phyloP scores from a whole-genome alignment of 805 yeast genomes.

The Ogataea thermomethanolica region DNA sequence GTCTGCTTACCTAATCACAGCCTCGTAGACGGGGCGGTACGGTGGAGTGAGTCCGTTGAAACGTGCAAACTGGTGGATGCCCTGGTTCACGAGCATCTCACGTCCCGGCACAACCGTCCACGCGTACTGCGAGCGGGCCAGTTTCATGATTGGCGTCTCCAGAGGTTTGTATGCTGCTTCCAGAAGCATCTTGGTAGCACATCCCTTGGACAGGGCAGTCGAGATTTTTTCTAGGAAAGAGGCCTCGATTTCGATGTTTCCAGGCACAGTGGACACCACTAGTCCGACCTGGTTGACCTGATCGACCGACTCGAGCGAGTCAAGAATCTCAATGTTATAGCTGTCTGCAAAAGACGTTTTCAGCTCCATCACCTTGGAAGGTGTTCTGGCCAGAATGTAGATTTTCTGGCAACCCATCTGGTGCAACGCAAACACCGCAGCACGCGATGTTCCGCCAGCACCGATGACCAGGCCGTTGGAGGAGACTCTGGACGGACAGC shows the following conservation, averaged over 20 bases:
- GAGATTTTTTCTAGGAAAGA: conserved; percentile 47
- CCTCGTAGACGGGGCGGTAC: conserved; percentile 55
- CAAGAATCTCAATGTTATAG: conserved; percentile 58
- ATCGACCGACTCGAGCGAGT: conserved; percentile 43
- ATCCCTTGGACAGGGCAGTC: conserved; percentile 42
- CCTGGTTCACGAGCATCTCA: conserved; percentile 91
- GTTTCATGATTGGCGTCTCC: conserved; percentile 78
- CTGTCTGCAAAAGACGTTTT: conserved; percentile 53
- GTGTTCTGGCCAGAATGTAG: conserved; percentile 78
- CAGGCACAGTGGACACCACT: conserved; percentile 81
- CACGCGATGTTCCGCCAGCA: conserved; percentile 97
- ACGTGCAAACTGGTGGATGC: conserved; percentile 75
- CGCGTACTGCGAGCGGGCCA: conserved; percentile 57
- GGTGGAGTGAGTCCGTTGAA: conserved; percentile 74
- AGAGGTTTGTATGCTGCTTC: conserved; percentile 96
- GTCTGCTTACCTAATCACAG: conserved; percentile 38
- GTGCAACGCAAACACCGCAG: conserved; percentile 85
- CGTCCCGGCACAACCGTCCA: conserved; percentile 91
- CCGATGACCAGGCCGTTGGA: conserved; percentile 80
- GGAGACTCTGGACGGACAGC: conserved; percentile 45
- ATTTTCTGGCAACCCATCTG: conserved; percentile 73
- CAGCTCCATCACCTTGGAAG: conserved; percentile 57
- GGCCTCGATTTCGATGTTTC: conserved; percentile 64
- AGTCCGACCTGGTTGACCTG: conserved; percentile 49
- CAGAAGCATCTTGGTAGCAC: conserved; percentile 52